Evolutionary conservation across 257 asterid species (phyloP).

Genomic region (Echium plantagineum): DNA sequence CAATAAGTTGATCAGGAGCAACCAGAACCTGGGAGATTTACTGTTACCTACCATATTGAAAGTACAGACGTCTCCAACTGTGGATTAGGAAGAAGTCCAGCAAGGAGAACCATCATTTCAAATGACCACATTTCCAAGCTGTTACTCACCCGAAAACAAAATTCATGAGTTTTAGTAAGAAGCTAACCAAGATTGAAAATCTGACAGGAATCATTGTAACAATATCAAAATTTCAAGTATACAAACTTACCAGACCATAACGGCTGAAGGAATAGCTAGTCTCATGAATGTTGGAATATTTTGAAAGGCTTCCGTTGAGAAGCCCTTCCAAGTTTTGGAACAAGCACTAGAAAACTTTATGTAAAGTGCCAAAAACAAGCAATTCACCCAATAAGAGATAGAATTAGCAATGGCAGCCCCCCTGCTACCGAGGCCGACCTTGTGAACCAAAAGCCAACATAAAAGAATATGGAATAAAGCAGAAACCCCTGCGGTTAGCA

Average conservation of each 20-base stretch:
- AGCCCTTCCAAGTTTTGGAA: slow-evolving; percentile 56
- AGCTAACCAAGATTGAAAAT: background rate
- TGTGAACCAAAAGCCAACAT: slow-evolving; percentile 66
- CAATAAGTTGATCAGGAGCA: background rate
- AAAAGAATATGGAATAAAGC: slow-evolving; percentile 34
- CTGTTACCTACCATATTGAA: slow-evolving; percentile 44
- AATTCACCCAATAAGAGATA: slow-evolving; percentile 62
- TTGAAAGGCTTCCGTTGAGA: slow-evolving; percentile 51
- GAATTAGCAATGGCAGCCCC: slow-evolving; percentile 71
- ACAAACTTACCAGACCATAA: slow-evolving; percentile 62
- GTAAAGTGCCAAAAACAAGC: slow-evolving; percentile 32
- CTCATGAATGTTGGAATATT: slow-evolving; percentile 33
- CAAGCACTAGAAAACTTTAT: slow-evolving; percentile 56
- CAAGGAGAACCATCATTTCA: slow-evolving; percentile 78
- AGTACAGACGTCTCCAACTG: slow-evolving; percentile 76
- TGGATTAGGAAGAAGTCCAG: slow-evolving; percentile 89
- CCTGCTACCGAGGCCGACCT: slow-evolving; percentile 45
- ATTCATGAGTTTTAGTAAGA: background rate
- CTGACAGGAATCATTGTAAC: background rate
- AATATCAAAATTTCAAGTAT: too few species aligned
- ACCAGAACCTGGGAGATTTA: background rate
- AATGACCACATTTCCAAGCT: slow-evolving; percentile 87
- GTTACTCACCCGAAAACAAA: slow-evolving; percentile 11
- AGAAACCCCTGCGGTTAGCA: slow-evolving; percentile 56
- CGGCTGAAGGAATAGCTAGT: slow-evolving; percentile 78